These are phyloP conservation scores for Capsella bursapastoris DNA, from an alignment of 345 rosid species.

Conservation along the genomic window DNA sequence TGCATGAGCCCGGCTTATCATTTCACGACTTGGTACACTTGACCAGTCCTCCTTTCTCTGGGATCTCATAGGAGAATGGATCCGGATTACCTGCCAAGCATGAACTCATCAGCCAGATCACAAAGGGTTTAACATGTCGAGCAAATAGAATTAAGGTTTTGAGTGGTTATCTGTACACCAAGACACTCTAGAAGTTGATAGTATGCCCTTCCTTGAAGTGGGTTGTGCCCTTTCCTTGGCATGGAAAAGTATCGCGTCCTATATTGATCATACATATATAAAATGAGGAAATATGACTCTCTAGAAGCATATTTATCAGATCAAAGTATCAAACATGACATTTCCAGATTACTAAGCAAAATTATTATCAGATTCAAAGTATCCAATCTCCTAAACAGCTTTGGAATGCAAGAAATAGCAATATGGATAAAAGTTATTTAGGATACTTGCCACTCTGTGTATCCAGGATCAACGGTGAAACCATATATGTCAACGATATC, in stretches of 20 bases:
- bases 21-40: constrained; percentile 79
- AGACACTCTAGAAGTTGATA: constrained; percentile 97
- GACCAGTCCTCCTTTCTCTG: constrained; percentile 80
- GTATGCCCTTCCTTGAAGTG: constrained; percentile 97
- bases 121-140: constrained; percentile 13
- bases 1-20: constrained; percentile 71
- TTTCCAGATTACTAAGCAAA: background rate
- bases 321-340: too few species aligned
- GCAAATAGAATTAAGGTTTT: constrained; percentile 2
- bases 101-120: constrained; percentile 22
- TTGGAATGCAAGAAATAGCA: constrained; percentile 13
- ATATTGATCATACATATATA: constrained; percentile 1
- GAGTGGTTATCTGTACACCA: constrained; percentile 61
- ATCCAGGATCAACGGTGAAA: constrained; percentile 98
- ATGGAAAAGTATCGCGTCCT: constrained; percentile 97
- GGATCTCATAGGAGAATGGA: constrained; percentile 95
- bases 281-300: constrained; percentile 23
- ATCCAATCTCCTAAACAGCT: constrained; percentile 13
- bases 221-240: constrained; percentile 96
- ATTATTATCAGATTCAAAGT: background rate
- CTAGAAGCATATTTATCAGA: background rate
- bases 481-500: constrained; percentile 95
- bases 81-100: constrained; percentile 75
- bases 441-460: constrained; percentile 82
- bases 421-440: constrained; percentile 6